Evolutionary conservation across 78 protist species (phyloP).

Genomic region (Dictyostelium citrinum): DNA sequence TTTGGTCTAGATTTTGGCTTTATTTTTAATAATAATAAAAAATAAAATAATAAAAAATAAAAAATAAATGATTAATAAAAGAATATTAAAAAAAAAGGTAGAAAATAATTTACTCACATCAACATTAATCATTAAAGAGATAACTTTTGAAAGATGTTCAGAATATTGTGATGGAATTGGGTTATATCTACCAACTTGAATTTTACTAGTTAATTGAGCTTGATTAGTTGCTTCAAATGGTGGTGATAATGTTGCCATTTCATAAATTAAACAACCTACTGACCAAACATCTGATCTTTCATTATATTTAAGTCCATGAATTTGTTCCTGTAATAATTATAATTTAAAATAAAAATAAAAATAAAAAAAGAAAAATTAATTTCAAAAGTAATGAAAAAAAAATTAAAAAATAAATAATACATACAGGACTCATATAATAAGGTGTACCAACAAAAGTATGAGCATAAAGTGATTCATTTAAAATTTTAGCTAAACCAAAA

Average conservation of each 20-base stretch:
- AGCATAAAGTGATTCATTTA: slow-evolving; percentile 80
- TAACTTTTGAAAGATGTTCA: slow-evolving; percentile 14
- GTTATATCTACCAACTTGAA: slow-evolving; percentile 60
- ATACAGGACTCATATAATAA: slow-evolving; percentile 88
- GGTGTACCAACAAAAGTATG: slow-evolving; percentile 94
- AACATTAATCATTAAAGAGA: slow-evolving; percentile 45
- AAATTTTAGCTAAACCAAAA: slow-evolving; percentile 93
- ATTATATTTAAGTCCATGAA: slow-evolving; percentile 80
- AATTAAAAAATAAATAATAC: neutral
- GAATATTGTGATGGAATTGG: slow-evolving; percentile 63
- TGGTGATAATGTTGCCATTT: slow-evolving; percentile 82
- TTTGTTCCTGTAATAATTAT: slow-evolving; percentile 63
- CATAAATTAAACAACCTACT: slow-evolving; percentile 88
- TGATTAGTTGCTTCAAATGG: slow-evolving; percentile 87
- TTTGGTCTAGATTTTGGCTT: slow-evolving; percentile 28
- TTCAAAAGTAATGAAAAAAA: neutral
- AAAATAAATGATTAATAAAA: neutral
- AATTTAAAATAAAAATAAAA: neutral
- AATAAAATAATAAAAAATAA: neutral
- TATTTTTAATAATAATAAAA: neutral
- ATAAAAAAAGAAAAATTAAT: neutral
- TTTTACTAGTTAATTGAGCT: slow-evolving; percentile 69
- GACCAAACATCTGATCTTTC: slow-evolving; percentile 93
- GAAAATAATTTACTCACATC: slow-evolving; percentile 30
- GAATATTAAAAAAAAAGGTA: neutral